Evolutionary conservation across 225 moss, liverwort and hornwort species (phyloP).

Genomic region (Marchantia polymorpha): DNA sequence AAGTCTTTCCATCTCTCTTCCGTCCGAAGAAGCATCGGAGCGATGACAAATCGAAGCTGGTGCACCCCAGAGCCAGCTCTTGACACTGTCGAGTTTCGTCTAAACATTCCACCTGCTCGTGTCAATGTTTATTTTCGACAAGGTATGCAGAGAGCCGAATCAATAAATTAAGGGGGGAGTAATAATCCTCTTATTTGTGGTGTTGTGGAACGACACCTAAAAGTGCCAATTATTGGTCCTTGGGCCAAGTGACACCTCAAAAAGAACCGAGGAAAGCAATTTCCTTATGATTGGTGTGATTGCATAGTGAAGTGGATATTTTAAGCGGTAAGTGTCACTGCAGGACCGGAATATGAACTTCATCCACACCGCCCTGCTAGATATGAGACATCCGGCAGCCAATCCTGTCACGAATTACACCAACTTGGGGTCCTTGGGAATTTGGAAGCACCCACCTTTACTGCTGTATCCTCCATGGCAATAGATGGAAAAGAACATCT

Average conservation of each 20-base stretch:
- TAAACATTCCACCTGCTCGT: neutral
- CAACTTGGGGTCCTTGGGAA: neutral
- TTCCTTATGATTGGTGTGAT: neutral
- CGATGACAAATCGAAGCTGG: neutral
- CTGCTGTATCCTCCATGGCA: neutral
- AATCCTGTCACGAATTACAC: neutral
- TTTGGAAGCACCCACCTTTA: neutral
- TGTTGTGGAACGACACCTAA: neutral
- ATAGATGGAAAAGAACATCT: neutral
- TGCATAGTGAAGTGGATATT: neutral
- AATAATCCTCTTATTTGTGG: neutral
- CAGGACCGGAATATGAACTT: neutral
- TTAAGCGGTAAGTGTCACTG: neutral
- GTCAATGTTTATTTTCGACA: neutral
- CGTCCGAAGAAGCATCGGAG: too few species aligned
- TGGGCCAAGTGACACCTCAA: neutral
- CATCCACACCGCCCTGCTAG: neutral
- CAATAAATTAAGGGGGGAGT: too few species aligned
- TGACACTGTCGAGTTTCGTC: neutral
- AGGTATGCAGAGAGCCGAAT: neutral
- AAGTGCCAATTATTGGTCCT: conserved; percentile 2
- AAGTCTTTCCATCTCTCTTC: too few species aligned
- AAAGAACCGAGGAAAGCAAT: conserved; percentile 4
- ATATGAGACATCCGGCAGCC: neutral
- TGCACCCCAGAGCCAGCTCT: neutral